Conservation (phyloP, 169 alveolate species). For the Plasmodium ovale region DNA sequence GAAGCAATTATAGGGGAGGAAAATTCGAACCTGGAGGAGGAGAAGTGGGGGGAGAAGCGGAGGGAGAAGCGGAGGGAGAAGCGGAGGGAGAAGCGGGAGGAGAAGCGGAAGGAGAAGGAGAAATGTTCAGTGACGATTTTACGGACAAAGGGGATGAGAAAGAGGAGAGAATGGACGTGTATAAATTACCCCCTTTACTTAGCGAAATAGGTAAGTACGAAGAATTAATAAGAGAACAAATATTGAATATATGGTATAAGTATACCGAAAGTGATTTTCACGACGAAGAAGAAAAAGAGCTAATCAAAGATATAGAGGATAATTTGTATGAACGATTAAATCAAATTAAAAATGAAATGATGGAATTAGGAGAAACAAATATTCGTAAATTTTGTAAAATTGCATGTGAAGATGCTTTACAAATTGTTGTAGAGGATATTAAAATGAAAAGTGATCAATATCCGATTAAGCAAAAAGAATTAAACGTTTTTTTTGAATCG, state of each 20-base stretch:
- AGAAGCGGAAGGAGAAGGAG: not conserved
- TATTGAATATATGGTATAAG: constrained; percentile 75
- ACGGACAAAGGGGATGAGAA: constrained; percentile 15
- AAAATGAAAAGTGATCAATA: constrained; percentile 77
- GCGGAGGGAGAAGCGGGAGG: not conserved
- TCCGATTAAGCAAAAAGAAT: constrained; percentile 74
- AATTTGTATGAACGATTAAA: constrained; percentile 74
- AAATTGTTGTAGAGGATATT: constrained; percentile 69
- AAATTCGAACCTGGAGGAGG: not conserved
- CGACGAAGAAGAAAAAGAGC: constrained; percentile 72
- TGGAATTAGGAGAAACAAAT: constrained; percentile 66
- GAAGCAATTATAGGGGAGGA: not conserved
- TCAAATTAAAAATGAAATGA: constrained; percentile 71
- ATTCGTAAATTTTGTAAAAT: constrained; percentile 72
- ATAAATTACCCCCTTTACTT: constrained; percentile 65
- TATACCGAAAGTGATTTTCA: constrained; percentile 77
- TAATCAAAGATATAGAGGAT: constrained; percentile 72
- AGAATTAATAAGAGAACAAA: constrained; percentile 75
- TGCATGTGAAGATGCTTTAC: constrained; percentile 78
- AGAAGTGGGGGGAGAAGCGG: not conserved
- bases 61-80: not conserved
- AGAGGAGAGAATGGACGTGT: constrained; percentile 11
- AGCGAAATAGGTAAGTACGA: constrained; percentile 70
- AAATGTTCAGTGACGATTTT: constrained; percentile 25
- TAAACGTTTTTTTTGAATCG: constrained; percentile 61